Conservation (phyloP, 257 asterid species). For the Datura wrightii region DNA sequence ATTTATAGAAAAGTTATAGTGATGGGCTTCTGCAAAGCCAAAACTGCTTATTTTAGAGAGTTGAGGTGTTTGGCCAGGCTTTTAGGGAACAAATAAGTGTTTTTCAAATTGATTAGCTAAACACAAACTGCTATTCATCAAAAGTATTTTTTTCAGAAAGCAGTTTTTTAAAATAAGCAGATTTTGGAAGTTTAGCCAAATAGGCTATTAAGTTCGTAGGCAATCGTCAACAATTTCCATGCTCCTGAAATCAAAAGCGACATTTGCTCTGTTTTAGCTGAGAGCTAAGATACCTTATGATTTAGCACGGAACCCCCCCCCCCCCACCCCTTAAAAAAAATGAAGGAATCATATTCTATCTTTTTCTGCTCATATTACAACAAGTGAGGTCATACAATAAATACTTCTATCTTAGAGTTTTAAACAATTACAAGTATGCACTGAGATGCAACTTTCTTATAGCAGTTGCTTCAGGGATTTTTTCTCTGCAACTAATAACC, state of each 20-base stretch:
- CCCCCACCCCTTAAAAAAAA: neutral
- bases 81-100: too few species aligned
- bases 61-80: too few species aligned
- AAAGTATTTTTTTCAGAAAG: neutral
- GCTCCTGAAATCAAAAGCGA: neutral
- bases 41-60: too few species aligned
- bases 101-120: too few species aligned
- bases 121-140: too few species aligned
- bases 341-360: neutral
- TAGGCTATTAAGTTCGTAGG: neutral
- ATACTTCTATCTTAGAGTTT: neutral
- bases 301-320: neutral
- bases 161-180: neutral
- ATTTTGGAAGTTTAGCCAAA: too few species aligned
- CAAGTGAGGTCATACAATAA: neutral
- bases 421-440: neutral
- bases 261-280: neutral
- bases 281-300: constrained; percentile 9
- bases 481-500: neutral
- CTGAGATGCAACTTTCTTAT: constrained; percentile 14
- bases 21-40: too few species aligned
- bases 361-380: neutral
- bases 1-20: too few species aligned
- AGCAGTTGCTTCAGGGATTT: neutral
- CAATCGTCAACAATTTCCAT: neutral